Conservation (phyloP, 129 eudicot species). For the Chrysanthemum seticuspe region DNA sequence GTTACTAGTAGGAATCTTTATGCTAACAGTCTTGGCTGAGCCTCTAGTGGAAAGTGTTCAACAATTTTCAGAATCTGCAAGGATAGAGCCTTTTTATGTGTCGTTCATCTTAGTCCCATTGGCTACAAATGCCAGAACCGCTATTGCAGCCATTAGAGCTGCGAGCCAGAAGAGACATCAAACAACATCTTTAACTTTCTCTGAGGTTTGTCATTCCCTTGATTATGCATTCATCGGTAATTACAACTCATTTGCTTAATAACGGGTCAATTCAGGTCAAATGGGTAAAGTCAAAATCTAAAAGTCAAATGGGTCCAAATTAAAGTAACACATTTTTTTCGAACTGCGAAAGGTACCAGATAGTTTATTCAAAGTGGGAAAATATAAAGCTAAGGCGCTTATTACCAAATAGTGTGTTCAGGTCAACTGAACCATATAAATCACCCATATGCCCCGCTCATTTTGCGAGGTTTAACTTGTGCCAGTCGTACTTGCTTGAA, state of each 20-base stretch:
- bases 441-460: no score
- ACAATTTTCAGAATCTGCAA: constrained; percentile 41
- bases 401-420: no score
- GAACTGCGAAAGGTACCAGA: no score
- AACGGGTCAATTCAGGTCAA: no score
- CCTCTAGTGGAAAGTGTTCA: constrained; percentile 58
- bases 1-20: constrained; percentile 44
- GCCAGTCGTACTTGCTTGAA: neutral
- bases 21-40: constrained; percentile 52
- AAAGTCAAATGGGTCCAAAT: no score
- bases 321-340: no score
- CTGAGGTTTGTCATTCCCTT: constrained; percentile 49
- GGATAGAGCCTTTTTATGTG: constrained; percentile 47
- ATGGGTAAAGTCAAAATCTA: no score
- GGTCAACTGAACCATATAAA: no score
- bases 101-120: constrained; percentile 59
- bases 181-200: constrained; percentile 57
- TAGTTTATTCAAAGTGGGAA: no score
- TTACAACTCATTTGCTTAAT: no score
- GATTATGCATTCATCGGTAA: neutral
- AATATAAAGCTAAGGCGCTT: no score
- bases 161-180: constrained; percentile 42
- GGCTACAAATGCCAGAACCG: constrained; percentile 59
- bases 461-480: neutral
- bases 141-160: constrained; percentile 49